Evolutionary conservation across 495 filamentous ascomycete species (phyloP).

Genomic region (Tuber magnatum): DNA sequence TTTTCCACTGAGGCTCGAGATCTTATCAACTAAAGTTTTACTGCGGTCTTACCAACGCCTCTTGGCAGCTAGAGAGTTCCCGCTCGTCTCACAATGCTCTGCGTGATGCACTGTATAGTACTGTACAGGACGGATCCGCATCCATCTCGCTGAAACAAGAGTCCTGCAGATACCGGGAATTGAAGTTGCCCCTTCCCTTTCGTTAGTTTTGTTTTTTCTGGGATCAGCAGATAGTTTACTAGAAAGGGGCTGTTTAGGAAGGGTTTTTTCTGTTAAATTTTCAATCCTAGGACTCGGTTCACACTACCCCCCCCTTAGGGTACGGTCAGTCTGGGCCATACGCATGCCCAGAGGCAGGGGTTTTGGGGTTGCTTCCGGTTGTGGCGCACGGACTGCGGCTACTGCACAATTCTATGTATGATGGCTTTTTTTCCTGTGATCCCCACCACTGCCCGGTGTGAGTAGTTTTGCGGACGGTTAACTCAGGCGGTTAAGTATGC

Average conservation of each 20-base stretch:
- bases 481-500: not conserved
- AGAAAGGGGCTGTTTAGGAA: no score
- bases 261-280: no score
- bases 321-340: not conserved
- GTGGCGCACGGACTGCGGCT: not conserved
- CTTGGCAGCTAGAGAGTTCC: no score
- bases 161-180: not conserved
- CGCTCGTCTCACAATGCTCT: not conserved
- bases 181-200: not conserved
- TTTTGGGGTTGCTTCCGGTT: not conserved
- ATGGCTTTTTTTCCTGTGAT: not conserved
- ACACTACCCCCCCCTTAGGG: not conserved
- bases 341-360: not conserved
- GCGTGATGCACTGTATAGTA: not conserved
- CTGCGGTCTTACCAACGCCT: no score
- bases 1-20: no score
- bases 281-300: no score
- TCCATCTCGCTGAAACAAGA: not conserved
- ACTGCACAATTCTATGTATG: not conserved
- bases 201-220: no score
- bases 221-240: not conserved
- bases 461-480: not conserved
- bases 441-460: not conserved
- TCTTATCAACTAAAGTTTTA: no score
- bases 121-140: not conserved